phyloP scores from a whole-genome alignment of 495 filamentous ascomycete genomes.

The Cetradonia linearis region DNA sequence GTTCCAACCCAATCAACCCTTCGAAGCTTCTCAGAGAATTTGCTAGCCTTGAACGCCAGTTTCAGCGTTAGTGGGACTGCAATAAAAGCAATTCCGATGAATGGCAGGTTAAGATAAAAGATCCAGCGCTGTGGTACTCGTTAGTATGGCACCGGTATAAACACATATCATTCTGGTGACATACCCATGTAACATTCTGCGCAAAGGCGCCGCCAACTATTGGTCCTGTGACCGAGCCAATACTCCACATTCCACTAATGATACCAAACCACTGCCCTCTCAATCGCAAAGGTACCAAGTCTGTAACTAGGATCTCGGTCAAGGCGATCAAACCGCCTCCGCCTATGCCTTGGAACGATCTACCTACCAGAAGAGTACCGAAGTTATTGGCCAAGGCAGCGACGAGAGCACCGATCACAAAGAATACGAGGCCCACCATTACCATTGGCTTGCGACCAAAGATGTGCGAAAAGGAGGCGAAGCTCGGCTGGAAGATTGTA shows the following conservation, averaged over 20 bases:
- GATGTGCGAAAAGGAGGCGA: constrained; percentile 32
- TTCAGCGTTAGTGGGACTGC: constrained; percentile 42
- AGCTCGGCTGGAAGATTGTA: constrained; percentile 43
- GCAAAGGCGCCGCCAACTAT: constrained; percentile 60
- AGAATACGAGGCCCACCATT: constrained; percentile 28
- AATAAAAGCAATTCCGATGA: constrained; percentile 38
- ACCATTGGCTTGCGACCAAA: constrained; percentile 33
- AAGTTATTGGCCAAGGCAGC: constrained; percentile 43
- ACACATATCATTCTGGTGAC: background rate
- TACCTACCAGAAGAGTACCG: constrained; percentile 50
- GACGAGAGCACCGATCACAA: constrained; percentile 27
- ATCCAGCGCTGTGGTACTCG: constrained; percentile 33
- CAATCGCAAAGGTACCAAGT: constrained; percentile 41
- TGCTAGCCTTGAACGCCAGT: constrained; percentile 35
- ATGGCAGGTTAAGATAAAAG: constrained; percentile 49
- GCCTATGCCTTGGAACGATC: constrained; percentile 61
- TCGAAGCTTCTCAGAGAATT: constrained; percentile 35
- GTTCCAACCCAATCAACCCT: constrained; percentile 53
- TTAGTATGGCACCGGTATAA: background rate
- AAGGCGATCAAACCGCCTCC: constrained; percentile 57
- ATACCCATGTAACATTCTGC: constrained; percentile 51
- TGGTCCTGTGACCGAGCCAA: constrained; percentile 59
- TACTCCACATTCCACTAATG: constrained; percentile 47
- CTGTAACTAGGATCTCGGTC: constrained; percentile 56
- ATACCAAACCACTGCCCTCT: constrained; percentile 43